phyloP scores from a whole-genome alignment of 2,329 filamentous ascomycete genomes.

The Fusarium gaditjirri region DNA sequence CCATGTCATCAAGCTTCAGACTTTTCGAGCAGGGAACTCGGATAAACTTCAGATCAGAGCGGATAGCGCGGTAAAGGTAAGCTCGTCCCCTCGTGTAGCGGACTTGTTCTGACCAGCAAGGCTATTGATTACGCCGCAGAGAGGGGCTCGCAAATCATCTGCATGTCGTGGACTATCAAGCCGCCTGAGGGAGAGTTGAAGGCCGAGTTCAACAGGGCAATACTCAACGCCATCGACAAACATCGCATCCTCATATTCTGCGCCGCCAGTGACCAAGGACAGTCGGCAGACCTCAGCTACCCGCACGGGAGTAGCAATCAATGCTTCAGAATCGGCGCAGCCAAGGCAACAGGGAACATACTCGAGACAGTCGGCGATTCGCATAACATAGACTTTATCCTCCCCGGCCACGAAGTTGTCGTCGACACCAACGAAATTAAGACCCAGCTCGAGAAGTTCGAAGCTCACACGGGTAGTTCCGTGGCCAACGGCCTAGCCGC shows the following conservation, averaged over 20 bases:
- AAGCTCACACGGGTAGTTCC: constrained; percentile 7
- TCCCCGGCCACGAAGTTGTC: not conserved
- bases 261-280: not conserved
- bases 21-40: not conserved
- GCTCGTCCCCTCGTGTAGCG: too few species aligned
- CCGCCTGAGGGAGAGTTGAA: not conserved
- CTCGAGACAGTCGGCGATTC: constrained; percentile 3
- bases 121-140: not conserved
- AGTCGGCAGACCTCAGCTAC: constrained; percentile 10
- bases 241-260: not conserved
- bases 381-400: not conserved
- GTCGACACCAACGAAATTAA: not conserved
- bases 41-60: not conserved
- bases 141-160: not conserved
- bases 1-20: not conserved
- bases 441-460: not conserved
- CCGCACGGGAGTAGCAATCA: not conserved
- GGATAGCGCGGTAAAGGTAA: not conserved
- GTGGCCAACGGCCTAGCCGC: not conserved
- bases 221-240: not conserved
- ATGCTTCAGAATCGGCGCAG: constrained; percentile 22
- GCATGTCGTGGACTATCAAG: not conserved
- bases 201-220: not conserved
- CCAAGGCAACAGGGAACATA: constrained; percentile 12
- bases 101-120: not conserved